A percentile compares a stretch with the other conserved stretches of the same genome.
Conservation (phyloP, 2,329 filamentous ascomycete species). For the Lojkania enalia region DNA sequence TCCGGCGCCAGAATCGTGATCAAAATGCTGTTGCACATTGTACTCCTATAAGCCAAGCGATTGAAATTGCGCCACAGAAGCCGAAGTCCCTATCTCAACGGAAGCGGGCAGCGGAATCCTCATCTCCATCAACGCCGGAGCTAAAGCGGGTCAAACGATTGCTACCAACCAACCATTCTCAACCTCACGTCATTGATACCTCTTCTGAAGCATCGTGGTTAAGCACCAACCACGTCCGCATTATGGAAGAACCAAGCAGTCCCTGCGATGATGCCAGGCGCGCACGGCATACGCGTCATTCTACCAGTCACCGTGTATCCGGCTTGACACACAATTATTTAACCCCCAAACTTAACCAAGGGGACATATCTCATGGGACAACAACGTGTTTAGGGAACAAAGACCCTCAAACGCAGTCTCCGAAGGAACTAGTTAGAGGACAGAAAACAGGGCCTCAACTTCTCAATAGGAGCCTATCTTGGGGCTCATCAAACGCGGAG, state of each 20-base stretch:
- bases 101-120: constrained; percentile 3
- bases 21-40: no score
- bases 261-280: constrained; percentile 8
- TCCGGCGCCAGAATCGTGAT: no score
- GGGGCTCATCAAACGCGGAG: constrained; percentile 16
- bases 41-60: no score
- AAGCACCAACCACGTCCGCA: not conserved
- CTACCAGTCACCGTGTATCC: no score
- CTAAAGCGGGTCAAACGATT: constrained; percentile 7
- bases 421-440: not conserved
- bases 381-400: not conserved
- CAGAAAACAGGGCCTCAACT: no score
- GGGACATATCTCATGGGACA: not conserved
- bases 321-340: not conserved
- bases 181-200: no score
- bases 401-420: not conserved
- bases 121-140: constrained; percentile 9
- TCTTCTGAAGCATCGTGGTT: not conserved
- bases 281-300: not conserved
- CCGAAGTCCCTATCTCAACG: not conserved
- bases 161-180: not conserved
- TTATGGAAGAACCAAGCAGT: constrained; percentile 17
- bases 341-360: not conserved
- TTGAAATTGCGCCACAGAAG: no score
- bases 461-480: constrained; percentile 4